Evolutionary conservation across 2,329 filamentous ascomycete species (phyloP).

Genomic region (Calycina herbarum): DNA sequence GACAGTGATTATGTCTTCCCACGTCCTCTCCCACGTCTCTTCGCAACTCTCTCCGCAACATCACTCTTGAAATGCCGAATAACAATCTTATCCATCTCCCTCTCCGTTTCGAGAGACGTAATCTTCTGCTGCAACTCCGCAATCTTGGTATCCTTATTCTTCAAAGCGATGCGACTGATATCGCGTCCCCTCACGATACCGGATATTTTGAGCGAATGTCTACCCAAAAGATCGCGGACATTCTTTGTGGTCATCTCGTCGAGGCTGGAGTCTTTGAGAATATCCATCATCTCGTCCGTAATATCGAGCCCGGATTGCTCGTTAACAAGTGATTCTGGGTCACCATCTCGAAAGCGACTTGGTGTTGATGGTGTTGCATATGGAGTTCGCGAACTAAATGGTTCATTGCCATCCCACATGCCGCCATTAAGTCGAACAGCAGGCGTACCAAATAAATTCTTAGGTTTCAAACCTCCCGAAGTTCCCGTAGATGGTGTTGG

Average conservation of each 20-base stretch:
- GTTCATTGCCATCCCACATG: conserved; percentile 31
- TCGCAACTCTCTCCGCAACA: conserved; percentile 10
- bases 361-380: conserved; percentile 31
- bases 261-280: conserved; percentile 49
- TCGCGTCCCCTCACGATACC: conserved; percentile 67
- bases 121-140: conserved; percentile 67
- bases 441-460: conserved; percentile 2
- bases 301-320: conserved; percentile 38
- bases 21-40: neutral
- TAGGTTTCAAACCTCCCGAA: conserved; percentile 15
- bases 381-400: conserved; percentile 24
- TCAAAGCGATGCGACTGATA: conserved; percentile 60
- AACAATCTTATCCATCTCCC: conserved; percentile 51
- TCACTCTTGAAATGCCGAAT: conserved; percentile 33
- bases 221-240: conserved; percentile 50
- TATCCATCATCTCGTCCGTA: conserved; percentile 48
- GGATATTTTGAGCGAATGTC: conserved; percentile 56
- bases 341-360: conserved; percentile 25
- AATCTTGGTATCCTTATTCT: conserved; percentile 64
- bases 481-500: conserved; percentile 32
- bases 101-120: conserved; percentile 53
- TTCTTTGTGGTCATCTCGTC: conserved; percentile 39
- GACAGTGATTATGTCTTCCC: neutral
- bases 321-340: neutral
- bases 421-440: conserved; percentile 20